Evolutionary conservation across 108 stramenopile genomes (phyloP), one percentile per base, ranked within the genome.

Genomic region (Fragilaria crotonensis): DNA sequence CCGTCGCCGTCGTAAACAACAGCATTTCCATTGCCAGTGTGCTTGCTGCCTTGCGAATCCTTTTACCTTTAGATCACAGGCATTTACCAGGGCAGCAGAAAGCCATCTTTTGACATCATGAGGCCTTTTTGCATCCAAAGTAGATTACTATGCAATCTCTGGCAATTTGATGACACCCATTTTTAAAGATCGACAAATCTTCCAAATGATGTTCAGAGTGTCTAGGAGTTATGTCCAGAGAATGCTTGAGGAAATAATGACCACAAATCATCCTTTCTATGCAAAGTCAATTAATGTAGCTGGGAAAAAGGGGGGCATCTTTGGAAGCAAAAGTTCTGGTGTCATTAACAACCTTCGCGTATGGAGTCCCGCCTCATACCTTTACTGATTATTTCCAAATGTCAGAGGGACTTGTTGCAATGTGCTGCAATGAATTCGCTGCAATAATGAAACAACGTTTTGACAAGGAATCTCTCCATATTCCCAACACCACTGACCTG

Each of bases 361-460:
- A 48, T 60, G 48, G 59, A 11, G 59, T 60, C 4, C 20, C 36
- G 21, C 11, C 57, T 4, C 57, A 57, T 21, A 7, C 36, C 36
- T 44, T 57, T 25, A 3, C 18, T 18, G 59, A 60, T 29, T 60
- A 49, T 26, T 60, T 60, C 28, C 59, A 60, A 28, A 23, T 64
- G 54, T 64, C 63, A 2, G 27, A 5, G 45, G 20, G 11, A 11
- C 33, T 27, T n/a, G 46, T 53, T 33, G 22, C 20, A 4, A n/a
- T 18, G 26, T 20, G 17, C 18, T 54, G 41, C 20, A 30, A 29
- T 4, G 18, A 55, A 45, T 54, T 64, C 22, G 27, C 25, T 33
- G n/a, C 7, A 17, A 46, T 23, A 18, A 45, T 55, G 18, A n/a
- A 31, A 3, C 4, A 21, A 22, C n/a, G 57, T 5, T 66, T 57